A percentile compares a stretch with the other conserved stretches of the same genome.
phyloP scores from a whole-genome alignment of 768 basidiomycete genomes.

The Rhizopogon sp. region DNA sequence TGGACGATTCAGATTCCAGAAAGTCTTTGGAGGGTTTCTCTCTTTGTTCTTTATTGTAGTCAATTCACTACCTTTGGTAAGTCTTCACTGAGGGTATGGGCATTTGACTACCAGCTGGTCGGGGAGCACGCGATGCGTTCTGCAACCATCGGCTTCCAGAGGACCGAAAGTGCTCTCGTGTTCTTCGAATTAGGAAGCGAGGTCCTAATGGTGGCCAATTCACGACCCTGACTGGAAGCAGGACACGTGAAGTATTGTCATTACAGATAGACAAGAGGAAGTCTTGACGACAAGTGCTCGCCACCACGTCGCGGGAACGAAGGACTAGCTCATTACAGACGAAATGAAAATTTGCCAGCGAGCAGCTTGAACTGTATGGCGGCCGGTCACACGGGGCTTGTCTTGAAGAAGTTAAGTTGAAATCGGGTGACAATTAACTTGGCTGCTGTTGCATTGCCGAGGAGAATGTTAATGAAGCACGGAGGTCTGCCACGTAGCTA shows the following conservation, averaged over 20 bases:
- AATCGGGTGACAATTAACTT: background rate
- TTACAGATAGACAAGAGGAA: background rate
- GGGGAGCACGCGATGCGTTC: too few relatives aligned
- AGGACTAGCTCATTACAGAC: too few relatives aligned
- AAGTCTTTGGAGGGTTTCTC: too few relatives aligned
- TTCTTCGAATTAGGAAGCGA: background rate
- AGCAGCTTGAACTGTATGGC: background rate
- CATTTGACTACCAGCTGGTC: too few relatives aligned
- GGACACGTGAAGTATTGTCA: background rate
- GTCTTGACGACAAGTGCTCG: background rate
- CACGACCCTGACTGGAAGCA: background rate
- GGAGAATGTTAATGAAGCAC: background rate
- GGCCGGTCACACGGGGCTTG: background rate
- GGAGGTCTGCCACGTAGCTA: background rate
- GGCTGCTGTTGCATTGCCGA: background rate
- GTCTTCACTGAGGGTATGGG: too few relatives aligned
- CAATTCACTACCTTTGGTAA: too few relatives aligned
- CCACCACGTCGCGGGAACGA: too few relatives aligned
- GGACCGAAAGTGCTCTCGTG: background rate
- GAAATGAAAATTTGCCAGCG: too few relatives aligned
- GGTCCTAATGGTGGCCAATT: too few relatives aligned
- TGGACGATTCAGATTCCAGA: background rate
- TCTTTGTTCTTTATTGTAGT: too few relatives aligned
- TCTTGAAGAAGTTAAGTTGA: background rate
- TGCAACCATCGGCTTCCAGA: background rate